Base-by-base conservation (phyloP, 1,284 basidiomycete species). In the Tylopilus sp. region DNA sequence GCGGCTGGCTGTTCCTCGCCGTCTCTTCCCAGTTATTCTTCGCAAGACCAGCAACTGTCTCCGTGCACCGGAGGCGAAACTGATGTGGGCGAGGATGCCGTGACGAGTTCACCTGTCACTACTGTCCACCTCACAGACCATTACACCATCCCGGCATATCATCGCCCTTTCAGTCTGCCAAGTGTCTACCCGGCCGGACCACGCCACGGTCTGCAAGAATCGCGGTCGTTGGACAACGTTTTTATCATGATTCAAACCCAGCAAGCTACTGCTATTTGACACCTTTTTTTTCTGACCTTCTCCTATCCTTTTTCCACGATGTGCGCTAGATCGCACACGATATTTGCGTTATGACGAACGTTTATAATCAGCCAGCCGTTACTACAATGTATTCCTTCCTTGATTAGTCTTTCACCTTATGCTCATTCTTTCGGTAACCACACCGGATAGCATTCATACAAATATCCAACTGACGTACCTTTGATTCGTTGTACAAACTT, bases 111-210 rank as follows among this genome's bases (percentile, higher is more conserved):
- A 15, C 17, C 22, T 29, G 25, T 15, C 14, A 20, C 25, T 9
- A 7, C 36, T 2, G 7, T 43, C 32, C 36, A 14, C n/a, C 19
- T 47, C 20, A 17, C 25, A 7, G 29, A 61, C 8, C 31, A 10
- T 3, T 33, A 6, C 26, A 37, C 49, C n/a, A 1, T 54, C n/a
- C 62, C 62, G 8, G 44, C 42, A 32, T 56, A 47, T 29, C 54
- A 55, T 41, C 62, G 47, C 25, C 65, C 62, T 17, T 67, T 67
- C 42, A 51, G 41, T 39, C 25, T 44, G 5, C 61, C 61, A 10
- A 59, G 40, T 11, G 19, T 63, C 43, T 48, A 32, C 39, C 53
- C 52, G 11, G 36, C 29, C 20, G n/a, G n/a, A n/a, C 35, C 46
- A 11, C 45, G 42, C 17, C 35, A 4, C 15, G 22, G 29, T 8